These are phyloP conservation scores for Themeda triandra DNA, from an alignment of 176 grass and related monocot species.

Conservation along the genomic window DNA sequence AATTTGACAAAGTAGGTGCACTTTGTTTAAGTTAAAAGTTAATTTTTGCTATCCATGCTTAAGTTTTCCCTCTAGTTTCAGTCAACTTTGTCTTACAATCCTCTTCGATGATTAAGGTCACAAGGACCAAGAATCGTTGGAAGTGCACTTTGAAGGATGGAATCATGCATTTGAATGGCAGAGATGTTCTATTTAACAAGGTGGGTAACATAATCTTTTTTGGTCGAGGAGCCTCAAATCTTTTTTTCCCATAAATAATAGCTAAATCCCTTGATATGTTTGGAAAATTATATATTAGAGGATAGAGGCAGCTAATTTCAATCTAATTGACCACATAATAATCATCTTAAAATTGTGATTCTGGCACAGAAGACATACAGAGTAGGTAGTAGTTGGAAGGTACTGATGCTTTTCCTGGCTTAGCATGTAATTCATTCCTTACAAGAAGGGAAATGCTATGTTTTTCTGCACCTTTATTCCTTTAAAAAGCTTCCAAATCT, in stretches of 20 bases:
- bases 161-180: slow-evolving; percentile 78
- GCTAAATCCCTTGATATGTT: not conserved
- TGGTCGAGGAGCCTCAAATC: not conserved
- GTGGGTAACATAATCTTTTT: slow-evolving; percentile 25
- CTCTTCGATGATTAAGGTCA: slow-evolving; percentile 51
- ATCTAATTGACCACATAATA: not conserved
- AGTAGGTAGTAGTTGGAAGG: not conserved
- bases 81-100: not conserved
- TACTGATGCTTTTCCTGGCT: not conserved
- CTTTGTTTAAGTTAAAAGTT: slow-evolving; percentile 12
- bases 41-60: not conserved
- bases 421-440: not conserved
- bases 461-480: not conserved
- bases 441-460: not conserved
- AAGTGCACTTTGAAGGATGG: slow-evolving; percentile 83
- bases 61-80: not conserved
- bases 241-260: not conserved
- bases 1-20: slow-evolving; percentile 70
- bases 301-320: not conserved
- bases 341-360: not conserved
- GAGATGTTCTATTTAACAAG: slow-evolving; percentile 85
- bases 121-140: slow-evolving; percentile 81
- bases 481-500: not conserved
- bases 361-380: not conserved
- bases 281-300: not conserved